Conservation (phyloP, 257 asterid species). For the Nemophila menziesii region DNA sequence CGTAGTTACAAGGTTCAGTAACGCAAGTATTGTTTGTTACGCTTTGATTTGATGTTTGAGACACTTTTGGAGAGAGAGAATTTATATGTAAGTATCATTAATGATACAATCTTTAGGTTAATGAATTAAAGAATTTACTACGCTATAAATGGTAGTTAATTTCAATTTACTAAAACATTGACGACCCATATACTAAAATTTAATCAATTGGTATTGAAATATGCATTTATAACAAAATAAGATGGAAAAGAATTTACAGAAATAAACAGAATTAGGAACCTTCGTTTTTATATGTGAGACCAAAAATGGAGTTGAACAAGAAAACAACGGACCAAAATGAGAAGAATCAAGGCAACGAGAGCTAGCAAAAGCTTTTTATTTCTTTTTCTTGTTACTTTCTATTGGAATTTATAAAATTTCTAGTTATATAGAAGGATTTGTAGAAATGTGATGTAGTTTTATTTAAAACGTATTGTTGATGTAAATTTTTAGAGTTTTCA, state of each 20-base stretch:
- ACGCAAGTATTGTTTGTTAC: conserved; percentile 14
- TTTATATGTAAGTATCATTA: no score
- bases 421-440: no score
- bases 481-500: no score
- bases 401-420: no score
- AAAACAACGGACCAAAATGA: conserved; percentile 42
- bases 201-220: background rate
- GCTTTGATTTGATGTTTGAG: conserved; percentile 28
- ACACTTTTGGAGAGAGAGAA: conserved; percentile 70
- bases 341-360: conserved; percentile 40
- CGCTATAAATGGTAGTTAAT: no score
- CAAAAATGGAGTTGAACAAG: conserved; percentile 42
- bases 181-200: no score
- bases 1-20: conserved; percentile 46
- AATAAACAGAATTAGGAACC: conserved; percentile 19
- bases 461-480: no score
- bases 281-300: conserved; percentile 51
- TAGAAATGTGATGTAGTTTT: no score
- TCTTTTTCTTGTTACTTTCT: conserved; percentile 12
- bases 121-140: no score
- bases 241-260: no score
- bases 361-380: conserved; percentile 20
- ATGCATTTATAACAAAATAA: conserved; percentile 1
- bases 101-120: no score
- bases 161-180: no score